Percentiles rank a stretch among this genome's conserved stretches.
phyloP scores from a whole-genome alignment of 129 eudicot species.

The Apium graveolens region DNA sequence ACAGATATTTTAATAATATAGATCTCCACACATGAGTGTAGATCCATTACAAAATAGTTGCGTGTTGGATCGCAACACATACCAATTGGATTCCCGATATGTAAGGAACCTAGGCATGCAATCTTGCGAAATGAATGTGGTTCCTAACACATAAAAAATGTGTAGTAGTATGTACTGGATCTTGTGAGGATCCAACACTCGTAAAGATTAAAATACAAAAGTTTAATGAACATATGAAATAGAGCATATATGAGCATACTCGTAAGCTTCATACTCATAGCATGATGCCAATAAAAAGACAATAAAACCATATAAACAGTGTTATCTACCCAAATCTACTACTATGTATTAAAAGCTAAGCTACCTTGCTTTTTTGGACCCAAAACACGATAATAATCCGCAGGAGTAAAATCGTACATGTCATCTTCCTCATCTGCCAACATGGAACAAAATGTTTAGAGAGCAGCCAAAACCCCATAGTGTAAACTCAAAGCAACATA shows the following conservation, averaged over 20 bases:
- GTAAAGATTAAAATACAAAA: too few relatives aligned
- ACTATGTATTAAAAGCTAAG: not conserved
- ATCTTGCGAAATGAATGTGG: not conserved
- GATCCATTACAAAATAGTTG: not conserved
- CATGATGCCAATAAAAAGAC: too few relatives aligned
- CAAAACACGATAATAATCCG: slow-evolving; percentile 62
- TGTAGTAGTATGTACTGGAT: not conserved
- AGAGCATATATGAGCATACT: not conserved
- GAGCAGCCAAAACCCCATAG: not conserved
- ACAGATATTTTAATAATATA: not conserved
- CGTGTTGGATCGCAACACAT: not conserved
- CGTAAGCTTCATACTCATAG: too few relatives aligned
- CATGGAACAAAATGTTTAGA: not conserved
- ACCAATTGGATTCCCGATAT: not conserved
- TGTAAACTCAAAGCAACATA: not conserved
- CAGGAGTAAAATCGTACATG: slow-evolving; percentile 72
- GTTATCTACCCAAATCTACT: not conserved
- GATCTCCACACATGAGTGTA: not conserved
- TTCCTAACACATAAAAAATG: not conserved
- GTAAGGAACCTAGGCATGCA: not conserved
- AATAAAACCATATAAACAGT: not conserved
- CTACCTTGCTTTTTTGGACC: slow-evolving; percentile 65
- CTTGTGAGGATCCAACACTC: not conserved
- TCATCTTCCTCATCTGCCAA: slow-evolving; percentile 70
- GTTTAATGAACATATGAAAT: too few relatives aligned